Conservation (phyloP, 345 rosid genomes). For the Corymbia maculata region DNA sequence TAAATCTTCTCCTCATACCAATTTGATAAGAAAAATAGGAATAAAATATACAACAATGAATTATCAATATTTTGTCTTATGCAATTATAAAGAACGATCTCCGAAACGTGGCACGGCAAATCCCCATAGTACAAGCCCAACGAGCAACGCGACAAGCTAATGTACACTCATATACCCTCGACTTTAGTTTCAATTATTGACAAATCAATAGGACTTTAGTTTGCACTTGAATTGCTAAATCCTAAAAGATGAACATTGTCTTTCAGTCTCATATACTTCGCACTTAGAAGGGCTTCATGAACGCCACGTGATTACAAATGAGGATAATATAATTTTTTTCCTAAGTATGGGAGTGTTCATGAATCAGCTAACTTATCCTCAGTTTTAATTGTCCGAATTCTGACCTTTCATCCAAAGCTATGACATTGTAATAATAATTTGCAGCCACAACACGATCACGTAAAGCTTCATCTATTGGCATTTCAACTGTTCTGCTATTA, state of each 20-base stretch:
- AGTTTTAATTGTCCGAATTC: background rate
- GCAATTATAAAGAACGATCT: background rate
- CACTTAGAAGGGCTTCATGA: background rate
- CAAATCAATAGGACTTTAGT: background rate
- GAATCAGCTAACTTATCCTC: background rate
- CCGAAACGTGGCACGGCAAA: background rate
- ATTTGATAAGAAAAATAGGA: background rate
- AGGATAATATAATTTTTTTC: background rate
- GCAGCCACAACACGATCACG: background rate
- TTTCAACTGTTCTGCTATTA: background rate
- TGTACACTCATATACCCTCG: background rate
- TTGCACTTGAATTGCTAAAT: background rate
- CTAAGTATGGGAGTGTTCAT: background rate
- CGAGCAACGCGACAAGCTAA: background rate
- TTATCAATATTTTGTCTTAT: background rate
- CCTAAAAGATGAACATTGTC: background rate
- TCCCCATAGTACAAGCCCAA: background rate
- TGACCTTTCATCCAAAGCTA: background rate
- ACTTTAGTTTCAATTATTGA: background rate
- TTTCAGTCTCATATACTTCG: background rate
- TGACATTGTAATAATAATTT: background rate
- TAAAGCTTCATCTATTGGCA: background rate
- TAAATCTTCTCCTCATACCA: background rate
- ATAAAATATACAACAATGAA: background rate
- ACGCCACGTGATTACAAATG: background rate